phyloP scores from a whole-genome alignment of 768 basidiomycete genomes.

The Gelatoporia subvermispora region DNA sequence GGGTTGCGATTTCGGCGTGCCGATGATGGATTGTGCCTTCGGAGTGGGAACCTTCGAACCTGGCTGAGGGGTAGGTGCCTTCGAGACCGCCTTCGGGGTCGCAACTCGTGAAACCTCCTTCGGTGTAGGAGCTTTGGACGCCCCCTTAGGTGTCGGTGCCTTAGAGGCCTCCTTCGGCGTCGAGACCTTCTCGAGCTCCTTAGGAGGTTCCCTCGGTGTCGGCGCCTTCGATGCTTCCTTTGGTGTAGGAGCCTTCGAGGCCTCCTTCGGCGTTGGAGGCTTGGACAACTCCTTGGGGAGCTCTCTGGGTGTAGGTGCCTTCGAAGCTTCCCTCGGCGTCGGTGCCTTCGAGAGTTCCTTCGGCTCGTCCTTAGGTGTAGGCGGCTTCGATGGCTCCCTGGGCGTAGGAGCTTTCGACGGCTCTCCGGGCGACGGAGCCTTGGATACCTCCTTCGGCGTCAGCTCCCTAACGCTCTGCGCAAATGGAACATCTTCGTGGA shows the following conservation, averaged over 20 bases:
- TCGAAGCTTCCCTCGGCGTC: slow-evolving; percentile 9
- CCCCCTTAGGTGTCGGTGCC: slow-evolving; percentile 11
- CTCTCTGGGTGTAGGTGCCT: slow-evolving; percentile 7
- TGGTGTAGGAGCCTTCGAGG: slow-evolving; percentile 17
- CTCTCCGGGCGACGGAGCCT: background rate
- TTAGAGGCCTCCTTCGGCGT: slow-evolving; percentile 11
- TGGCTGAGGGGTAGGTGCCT: slow-evolving; percentile 12
- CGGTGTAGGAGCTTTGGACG: slow-evolving; percentile 11
- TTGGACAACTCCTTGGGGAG: slow-evolving; percentile 3
- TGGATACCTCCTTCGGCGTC: background rate
- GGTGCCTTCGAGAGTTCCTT: slow-evolving; percentile 4
- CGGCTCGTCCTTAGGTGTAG: background rate
- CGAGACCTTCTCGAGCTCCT: slow-evolving; percentile 6
- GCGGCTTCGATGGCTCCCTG: slow-evolving; percentile 2
- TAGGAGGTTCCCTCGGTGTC: slow-evolving; percentile 9
- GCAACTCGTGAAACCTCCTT: slow-evolving; percentile 8
- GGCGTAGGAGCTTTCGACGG: slow-evolving; percentile 11
- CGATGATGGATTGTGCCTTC: slow-evolving; percentile 1
- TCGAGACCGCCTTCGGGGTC: slow-evolving; percentile 10
- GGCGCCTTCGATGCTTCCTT: slow-evolving; percentile 7
- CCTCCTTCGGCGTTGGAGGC: slow-evolving; percentile 10
- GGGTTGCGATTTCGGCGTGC: slow-evolving; percentile 9
- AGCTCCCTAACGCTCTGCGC: background rate
- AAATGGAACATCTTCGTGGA: no score
- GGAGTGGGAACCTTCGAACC: slow-evolving; percentile 9